phyloP scores from a whole-genome alignment of 805 yeast genomes.

The Metschnikowia dekortorum region DNA sequence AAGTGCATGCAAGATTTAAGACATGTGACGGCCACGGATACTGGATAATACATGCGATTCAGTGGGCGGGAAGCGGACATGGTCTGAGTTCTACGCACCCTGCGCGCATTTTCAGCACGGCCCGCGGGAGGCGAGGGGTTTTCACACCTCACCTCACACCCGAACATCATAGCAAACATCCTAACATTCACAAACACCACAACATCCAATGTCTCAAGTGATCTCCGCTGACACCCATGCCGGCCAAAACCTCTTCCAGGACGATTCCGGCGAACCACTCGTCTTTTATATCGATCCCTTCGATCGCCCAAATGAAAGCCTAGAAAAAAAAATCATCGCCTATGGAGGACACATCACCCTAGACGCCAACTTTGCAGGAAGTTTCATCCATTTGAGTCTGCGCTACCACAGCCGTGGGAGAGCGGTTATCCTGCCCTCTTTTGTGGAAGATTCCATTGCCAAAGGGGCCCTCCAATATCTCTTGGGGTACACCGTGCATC shows the following conservation, averaged over 20 bases:
- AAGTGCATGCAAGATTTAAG: too few species aligned
- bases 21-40: too few species aligned
- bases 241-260: conserved; percentile 6
- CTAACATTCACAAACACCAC: conserved; percentile 1
- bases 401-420: conserved; percentile 2
- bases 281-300: conserved; percentile 10
- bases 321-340: conserved; percentile 2
- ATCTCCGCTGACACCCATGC: background rate
- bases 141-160: conserved; percentile 5
- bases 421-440: conserved; percentile 9
- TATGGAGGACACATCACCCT: background rate
- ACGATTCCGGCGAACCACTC: conserved; percentile 8
- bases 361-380: background rate
- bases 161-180: conserved; percentile 10
- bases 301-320: conserved; percentile 4
- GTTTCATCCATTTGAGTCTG: conserved; percentile 9
- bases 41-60: background rate
- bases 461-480: conserved; percentile 5
- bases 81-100: background rate
- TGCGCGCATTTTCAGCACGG: background rate
- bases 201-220: conserved; percentile 4
- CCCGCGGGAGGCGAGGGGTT: background rate
- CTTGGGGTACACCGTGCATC: conserved; percentile 5
- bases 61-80: too few species aligned
- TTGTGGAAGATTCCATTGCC: conserved; percentile 11